Percentiles rank a stretch among this genome's conserved stretches.
These are phyloP conservation scores for Leishmania martiniquensis DNA, from an alignment of 208 protist species.

Conservation along the genomic window DNA sequence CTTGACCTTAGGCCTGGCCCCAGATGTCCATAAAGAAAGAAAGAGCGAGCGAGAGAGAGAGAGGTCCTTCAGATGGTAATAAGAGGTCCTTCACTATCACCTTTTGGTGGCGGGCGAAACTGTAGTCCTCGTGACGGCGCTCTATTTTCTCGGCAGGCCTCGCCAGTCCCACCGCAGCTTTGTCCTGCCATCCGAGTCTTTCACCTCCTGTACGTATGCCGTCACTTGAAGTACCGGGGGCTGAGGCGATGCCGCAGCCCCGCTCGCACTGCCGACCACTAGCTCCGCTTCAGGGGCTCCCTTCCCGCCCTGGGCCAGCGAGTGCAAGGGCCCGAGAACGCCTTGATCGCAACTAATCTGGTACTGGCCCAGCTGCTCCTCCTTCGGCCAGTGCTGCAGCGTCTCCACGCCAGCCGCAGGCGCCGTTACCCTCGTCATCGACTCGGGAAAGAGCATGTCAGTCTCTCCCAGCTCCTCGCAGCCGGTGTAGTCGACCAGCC, in stretches of 20 bases:
- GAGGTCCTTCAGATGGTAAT: too few species aligned
- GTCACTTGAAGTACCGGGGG: constrained; percentile 2
- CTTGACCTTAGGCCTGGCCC: not conserved
- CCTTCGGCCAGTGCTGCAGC: not conserved
- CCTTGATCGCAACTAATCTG: not conserved
- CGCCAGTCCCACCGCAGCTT: constrained; percentile 22
- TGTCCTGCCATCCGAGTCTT: not conserved
- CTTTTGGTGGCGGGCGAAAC: too few species aligned
- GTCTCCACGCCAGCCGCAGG: not conserved
- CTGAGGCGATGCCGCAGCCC: not conserved
- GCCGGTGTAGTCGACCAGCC: not conserved
- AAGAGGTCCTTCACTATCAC: too few species aligned
- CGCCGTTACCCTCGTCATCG: not conserved
- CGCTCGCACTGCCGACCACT: not conserved
- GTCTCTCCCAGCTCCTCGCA: not conserved
- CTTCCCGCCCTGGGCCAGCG: not conserved
- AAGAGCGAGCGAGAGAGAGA: too few species aligned
- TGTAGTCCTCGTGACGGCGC: not conserved
- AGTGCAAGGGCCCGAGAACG: not conserved
- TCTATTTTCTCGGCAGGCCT: not conserved
- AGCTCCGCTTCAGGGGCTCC: not conserved
- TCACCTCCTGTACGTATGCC: constrained; percentile 2
- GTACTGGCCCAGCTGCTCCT: not conserved
- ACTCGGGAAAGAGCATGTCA: not conserved
- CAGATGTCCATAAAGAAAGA: not conserved